Conservation (phyloP, 108 stramenopile genomes). For the Pseudonitzschia pungens region DNA sequence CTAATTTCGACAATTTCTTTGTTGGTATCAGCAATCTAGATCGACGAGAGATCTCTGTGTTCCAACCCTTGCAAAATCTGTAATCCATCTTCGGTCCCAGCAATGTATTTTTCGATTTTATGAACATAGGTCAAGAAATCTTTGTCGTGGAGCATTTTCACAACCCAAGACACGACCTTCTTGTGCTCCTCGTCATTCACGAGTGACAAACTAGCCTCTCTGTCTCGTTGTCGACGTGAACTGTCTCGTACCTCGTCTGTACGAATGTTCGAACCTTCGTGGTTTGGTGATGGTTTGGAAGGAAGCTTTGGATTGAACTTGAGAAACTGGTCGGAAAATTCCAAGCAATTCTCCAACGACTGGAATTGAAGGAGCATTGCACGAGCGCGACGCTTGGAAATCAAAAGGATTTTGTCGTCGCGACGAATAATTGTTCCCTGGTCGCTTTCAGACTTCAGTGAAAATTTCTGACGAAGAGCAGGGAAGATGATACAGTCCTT, state of each 20-base stretch:
- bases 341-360: constrained; percentile 36
- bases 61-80: constrained; percentile 32
- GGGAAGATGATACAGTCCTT: constrained; percentile 33
- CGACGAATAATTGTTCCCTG: constrained; percentile 32
- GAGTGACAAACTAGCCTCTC: background rate
- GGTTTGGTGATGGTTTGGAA: background rate
- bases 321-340: constrained; percentile 39
- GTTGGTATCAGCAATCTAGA: background rate
- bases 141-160: constrained; percentile 39
- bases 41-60: constrained; percentile 12
- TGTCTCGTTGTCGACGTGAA: background rate
- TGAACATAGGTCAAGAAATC: constrained; percentile 40
- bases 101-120: constrained; percentile 34
- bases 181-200: constrained; percentile 15
- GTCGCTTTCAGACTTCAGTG: constrained; percentile 20
- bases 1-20: background rate
- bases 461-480: constrained; percentile 33
- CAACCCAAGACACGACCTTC: constrained; percentile 20
- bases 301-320: constrained; percentile 28
- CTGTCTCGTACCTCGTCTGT: background rate
- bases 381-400: constrained; percentile 27
- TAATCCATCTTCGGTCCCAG: constrained; percentile 26
- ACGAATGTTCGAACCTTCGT: background rate
- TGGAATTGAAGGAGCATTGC: constrained; percentile 44
- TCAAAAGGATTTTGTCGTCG: constrained; percentile 32